Conservation (phyloP, 495 filamentous ascomycete species). For the Aspergillus funiculosus region DNA sequence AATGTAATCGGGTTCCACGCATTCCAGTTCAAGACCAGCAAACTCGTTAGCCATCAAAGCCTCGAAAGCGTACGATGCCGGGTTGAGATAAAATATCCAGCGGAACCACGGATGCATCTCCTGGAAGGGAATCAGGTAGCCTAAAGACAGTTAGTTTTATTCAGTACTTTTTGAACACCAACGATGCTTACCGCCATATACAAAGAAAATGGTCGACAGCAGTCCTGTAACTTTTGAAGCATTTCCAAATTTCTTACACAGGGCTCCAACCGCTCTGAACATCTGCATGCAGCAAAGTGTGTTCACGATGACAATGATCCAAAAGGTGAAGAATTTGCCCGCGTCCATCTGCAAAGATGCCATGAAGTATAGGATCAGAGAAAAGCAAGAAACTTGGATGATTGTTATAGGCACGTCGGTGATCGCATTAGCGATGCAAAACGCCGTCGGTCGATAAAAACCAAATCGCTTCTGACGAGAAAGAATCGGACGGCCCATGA, state of each 20-base stretch:
- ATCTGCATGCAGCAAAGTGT: conserved; percentile 71
- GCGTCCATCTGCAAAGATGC: conserved; percentile 57
- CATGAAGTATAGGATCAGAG: conserved; percentile 78
- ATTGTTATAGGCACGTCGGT: conserved; percentile 68
- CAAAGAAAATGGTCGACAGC: conserved; percentile 71
- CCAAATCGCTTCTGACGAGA: conserved; percentile 50
- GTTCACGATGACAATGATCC: conserved; percentile 59
- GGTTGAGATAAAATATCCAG: conserved; percentile 87
- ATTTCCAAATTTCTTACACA: conserved; percentile 78
- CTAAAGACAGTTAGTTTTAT: conserved; percentile 55
- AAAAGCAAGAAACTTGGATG: conserved; percentile 63
- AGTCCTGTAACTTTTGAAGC: conserved; percentile 74
- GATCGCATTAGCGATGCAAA: conserved; percentile 74
- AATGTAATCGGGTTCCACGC: conserved; percentile 59
- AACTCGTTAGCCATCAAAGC: conserved; percentile 91
- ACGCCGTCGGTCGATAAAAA: conserved; percentile 72
- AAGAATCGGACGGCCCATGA: conserved; percentile 41
- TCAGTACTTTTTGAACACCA: conserved; percentile 21
- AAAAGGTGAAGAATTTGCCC: conserved; percentile 74
- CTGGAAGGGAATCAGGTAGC: conserved; percentile 74
- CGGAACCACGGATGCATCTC: conserved; percentile 78
- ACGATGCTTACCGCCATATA: conserved; percentile 65
- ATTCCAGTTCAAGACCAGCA: conserved; percentile 67
- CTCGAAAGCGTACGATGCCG: conserved; percentile 82
- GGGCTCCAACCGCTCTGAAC: conserved; percentile 68